Evolutionary conservation across 2,329 filamentous ascomycete species (phyloP).

Genomic region (Fusarium marasasianum): DNA sequence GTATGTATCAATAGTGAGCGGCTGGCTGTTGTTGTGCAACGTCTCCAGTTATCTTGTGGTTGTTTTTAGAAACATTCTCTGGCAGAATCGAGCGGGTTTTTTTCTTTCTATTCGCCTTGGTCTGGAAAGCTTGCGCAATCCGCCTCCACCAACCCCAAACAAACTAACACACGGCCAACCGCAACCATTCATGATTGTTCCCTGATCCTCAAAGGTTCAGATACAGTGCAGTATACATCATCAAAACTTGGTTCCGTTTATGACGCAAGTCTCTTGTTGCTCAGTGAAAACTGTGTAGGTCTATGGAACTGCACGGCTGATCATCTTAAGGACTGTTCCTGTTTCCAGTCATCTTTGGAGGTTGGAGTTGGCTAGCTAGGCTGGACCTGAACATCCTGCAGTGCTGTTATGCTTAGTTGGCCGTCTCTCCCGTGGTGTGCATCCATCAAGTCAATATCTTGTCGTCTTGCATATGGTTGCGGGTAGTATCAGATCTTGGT

Average conservation of each 20-base stretch:
- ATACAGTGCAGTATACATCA: slow-evolving; percentile 7
- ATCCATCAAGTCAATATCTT: slow-evolving; percentile 21
- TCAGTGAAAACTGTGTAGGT: background rate
- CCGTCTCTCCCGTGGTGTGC: slow-evolving; percentile 14
- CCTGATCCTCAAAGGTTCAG: slow-evolving; percentile 5
- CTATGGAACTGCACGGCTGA: background rate
- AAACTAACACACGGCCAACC: slow-evolving; percentile 12
- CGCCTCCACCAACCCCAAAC: slow-evolving; percentile 24
- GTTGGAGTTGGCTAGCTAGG: background rate
- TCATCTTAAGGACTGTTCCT: background rate
- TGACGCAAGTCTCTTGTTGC: slow-evolving; percentile 24
- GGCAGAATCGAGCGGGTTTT: background rate
- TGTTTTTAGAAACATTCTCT: slow-evolving; percentile 21
- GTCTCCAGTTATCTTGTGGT: slow-evolving; percentile 6
- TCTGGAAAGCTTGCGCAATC: slow-evolving; percentile 33
- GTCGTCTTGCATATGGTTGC: slow-evolving; percentile 21
- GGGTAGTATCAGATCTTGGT: slow-evolving; percentile 10
- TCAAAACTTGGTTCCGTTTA: slow-evolving; percentile 9
- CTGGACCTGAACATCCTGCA: background rate
- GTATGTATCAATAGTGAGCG: background rate
- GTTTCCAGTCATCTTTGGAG: background rate
- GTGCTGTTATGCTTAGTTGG: background rate
- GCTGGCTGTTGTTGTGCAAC: background rate
- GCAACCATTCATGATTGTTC: background rate
- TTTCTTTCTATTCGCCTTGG: slow-evolving; percentile 1